Evolutionary conservation across 768 basidiomycete species (phyloP), one percentile per base, ranked within the genome.

Genomic region (Infundibulicybe gibba): DNA sequence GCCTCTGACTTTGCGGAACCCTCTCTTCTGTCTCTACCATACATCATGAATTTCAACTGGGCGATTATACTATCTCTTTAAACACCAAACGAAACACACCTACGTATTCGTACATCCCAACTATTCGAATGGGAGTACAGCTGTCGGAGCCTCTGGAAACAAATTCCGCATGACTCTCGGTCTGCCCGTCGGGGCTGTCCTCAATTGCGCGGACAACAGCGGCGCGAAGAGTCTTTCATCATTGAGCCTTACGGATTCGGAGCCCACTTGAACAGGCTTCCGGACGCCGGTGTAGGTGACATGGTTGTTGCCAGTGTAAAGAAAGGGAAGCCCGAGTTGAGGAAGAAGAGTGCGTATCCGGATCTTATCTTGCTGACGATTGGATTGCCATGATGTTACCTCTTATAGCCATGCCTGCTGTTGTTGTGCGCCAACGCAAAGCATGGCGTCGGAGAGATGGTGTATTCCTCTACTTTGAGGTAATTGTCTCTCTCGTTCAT

Each of bases 311-410:
- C 91, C 49, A 92, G 89, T 44, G 97, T 99, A 62, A 98, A 99
- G 83, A 98, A 98, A 81, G 97, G 97, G 69, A 98, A 99, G 77
- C 97, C 97, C 32, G 97, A 99, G 73, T 72, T 99, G 66, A 85
- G 97, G 73, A 99, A 99, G 80, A 99, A 99, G 80, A 95, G 93
- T 95, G 66, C 62, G 25, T 15, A 38, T 10, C 10, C 6, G 37
- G 37, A 15, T 38, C 15, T 15, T 38, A 6, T 38, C 37, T 15
- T 10, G 6, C 10, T 3, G 15, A 6, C 19, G 37, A 38, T 38
- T 37, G 6, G 21, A 15, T 16, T 41, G 35, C 51, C 46, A 60
- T 25, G n/a, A 15, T 30, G 31, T 48, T 43, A 43, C 50, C 49
- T 19, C 37, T 3, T 53, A 3, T 55, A 95, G 95, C 95, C 45